Evolutionary conservation across 129 eudicot genomes (phyloP).

Genomic region (Flaveria ramosissima): DNA sequence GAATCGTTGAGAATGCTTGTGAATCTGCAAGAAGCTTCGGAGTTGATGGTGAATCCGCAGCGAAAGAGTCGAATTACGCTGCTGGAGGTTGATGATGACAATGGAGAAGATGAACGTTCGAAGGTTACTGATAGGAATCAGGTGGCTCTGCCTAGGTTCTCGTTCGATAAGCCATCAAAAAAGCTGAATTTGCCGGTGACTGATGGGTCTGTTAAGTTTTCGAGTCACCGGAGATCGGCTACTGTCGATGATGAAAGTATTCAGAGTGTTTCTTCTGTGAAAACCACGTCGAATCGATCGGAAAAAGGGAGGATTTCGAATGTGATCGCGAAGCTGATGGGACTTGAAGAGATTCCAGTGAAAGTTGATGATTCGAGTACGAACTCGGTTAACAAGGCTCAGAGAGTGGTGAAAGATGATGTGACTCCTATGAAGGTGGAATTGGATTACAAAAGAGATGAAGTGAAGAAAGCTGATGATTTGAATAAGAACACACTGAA

Average conservation of each 20-base stretch:
- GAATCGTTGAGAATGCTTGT: conserved; percentile 87
- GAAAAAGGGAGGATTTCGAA: conserved; percentile 78
- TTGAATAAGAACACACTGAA: neutral
- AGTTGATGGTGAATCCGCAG: conserved; percentile 45
- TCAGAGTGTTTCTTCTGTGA: conserved; percentile 27
- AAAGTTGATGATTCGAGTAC: conserved; percentile 25
- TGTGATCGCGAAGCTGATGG: conserved; percentile 92
- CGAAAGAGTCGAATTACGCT: conserved; percentile 59
- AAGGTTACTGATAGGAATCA: conserved; percentile 40
- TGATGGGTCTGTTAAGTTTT: conserved; percentile 24
- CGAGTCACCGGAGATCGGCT: conserved; percentile 26
- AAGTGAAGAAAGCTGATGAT: conserved; percentile 23
- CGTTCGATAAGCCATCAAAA: conserved; percentile 63
- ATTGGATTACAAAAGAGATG: conserved; percentile 26
- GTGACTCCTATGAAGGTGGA: conserved; percentile 38
- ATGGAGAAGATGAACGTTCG: conserved; percentile 33
- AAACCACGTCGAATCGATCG: conserved; percentile 25
- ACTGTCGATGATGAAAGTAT: conserved; percentile 36
- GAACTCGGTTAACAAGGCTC: conserved; percentile 10
- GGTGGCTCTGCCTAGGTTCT: conserved; percentile 70
- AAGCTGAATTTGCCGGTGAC: conserved; percentile 36
- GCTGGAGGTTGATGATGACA: conserved; percentile 65
- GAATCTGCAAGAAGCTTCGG: conserved; percentile 75
- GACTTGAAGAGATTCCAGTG: conserved; percentile 64
- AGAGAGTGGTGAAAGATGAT: conserved; percentile 19